phyloP scores from a whole-genome alignment of 2,329 filamentous ascomycete species.

The Claviceps lovelessii region DNA sequence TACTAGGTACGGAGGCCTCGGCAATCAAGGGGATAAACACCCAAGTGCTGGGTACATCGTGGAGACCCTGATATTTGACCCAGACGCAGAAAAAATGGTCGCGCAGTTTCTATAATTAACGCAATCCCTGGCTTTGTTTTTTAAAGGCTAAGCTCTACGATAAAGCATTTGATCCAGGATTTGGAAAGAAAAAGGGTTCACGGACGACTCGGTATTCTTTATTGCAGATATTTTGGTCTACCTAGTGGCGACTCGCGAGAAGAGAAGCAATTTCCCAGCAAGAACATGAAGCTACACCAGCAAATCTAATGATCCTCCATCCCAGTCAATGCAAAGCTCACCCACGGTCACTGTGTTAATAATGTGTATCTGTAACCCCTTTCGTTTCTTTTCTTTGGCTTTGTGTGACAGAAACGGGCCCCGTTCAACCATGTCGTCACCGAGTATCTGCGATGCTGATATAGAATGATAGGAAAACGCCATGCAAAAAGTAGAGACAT shows the following conservation, averaged over 20 bases:
- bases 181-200: no score
- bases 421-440: not conserved
- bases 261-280: not conserved
- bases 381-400: not conserved
- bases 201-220: no score
- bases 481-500: not conserved
- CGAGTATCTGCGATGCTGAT: not conserved
- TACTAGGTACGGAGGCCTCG: no score
- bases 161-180: no score
- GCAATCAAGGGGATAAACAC: no score
- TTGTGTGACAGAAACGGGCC: not conserved
- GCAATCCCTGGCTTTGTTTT: no score
- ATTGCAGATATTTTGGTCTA: not conserved
- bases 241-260: not conserved
- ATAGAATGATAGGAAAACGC: not conserved
- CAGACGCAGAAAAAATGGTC: no score
- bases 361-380: not conserved
- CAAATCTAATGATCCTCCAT: not conserved
- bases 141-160: no score
- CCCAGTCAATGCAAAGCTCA: not conserved
- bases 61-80: no score
- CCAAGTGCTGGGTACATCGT: no score
- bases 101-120: no score
- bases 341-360: not conserved
- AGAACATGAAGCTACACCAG: not conserved